Conservation (phyloP, 148 eudicot species). For the Chenopodium album region DNA sequence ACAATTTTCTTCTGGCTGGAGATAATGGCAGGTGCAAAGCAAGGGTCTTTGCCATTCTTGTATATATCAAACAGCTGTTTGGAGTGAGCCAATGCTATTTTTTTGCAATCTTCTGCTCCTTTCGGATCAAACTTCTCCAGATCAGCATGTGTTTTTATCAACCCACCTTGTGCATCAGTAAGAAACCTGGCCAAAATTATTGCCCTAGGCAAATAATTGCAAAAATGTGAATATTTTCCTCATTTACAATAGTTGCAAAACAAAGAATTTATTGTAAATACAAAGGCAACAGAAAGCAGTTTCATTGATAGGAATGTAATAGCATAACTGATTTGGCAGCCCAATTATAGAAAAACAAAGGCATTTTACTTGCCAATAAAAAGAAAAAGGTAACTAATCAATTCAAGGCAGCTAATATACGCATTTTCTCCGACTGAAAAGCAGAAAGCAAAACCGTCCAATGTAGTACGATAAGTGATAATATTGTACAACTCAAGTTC, state of each 20-base stretch:
- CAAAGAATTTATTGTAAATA: not conserved
- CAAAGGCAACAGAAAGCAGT: not conserved
- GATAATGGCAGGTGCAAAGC: too few species aligned
- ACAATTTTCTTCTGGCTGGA: too few species aligned
- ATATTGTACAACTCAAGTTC: not conserved
- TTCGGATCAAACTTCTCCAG: conserved; percentile 25
- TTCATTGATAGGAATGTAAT: not conserved
- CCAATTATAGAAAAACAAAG: not conserved
- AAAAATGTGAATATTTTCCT: not conserved
- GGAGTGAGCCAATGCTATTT: conserved; percentile 24
- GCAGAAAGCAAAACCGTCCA: not conserved
- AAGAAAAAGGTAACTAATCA: too few species aligned
- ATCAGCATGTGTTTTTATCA: conserved; percentile 32
- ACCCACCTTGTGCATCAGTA: conserved; percentile 18
- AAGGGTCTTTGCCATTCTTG: conserved; percentile 31
- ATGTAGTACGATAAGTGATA: not conserved
- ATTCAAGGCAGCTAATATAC: not conserved
- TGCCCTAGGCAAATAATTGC: conserved; percentile 25
- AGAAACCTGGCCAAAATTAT: conserved; percentile 36
- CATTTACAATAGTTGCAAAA: not conserved
- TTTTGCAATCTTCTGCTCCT: conserved; percentile 30
- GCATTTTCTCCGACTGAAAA: not conserved
- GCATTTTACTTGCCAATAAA: too few species aligned
- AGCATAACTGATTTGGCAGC: not conserved
- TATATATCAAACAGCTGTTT: conserved; percentile 41